These are phyloP conservation scores for Linnemannia schmuckeri DNA, from an alignment of 192 early-diverging fungal species.

Conservation along the genomic window DNA sequence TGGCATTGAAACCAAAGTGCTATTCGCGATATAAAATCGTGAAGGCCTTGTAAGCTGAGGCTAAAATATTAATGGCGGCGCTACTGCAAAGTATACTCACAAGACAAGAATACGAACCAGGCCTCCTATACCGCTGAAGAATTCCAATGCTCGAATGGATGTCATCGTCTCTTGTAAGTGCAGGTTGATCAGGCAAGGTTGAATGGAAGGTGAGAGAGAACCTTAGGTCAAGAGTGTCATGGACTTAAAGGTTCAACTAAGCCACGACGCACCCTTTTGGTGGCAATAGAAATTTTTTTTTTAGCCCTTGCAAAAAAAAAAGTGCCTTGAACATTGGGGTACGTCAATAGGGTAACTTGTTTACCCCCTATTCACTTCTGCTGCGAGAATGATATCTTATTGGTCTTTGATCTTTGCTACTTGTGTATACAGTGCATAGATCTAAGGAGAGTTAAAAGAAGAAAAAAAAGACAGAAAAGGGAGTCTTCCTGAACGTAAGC, in stretches of 20 bases:
- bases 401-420: too few species aligned
- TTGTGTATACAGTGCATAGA: too few species aligned
- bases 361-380: too few species aligned
- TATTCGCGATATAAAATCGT: constrained; percentile 27
- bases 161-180: constrained; percentile 21
- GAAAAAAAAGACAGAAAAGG: not conserved
- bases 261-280: not conserved
- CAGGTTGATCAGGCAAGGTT: not conserved
- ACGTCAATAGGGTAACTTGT: too few species aligned
- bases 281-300: not conserved
- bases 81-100: not conserved
- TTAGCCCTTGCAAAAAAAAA: too few species aligned
- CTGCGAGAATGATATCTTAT: too few species aligned
- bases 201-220: not conserved
- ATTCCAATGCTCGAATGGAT: constrained; percentile 69
- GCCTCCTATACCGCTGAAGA: constrained; percentile 80
- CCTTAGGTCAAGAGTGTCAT: not conserved
- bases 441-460: not conserved
- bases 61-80: not conserved
- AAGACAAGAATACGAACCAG: constrained; percentile 47
- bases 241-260: not conserved
- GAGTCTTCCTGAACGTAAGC: too few species aligned
- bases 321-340: too few species aligned
- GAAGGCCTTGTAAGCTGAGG: not conserved
- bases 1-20: constrained; percentile 82